A percentile compares a stretch with the other conserved stretches of the same genome.
Evolutionary conservation across 257 asterid species (phyloP).

Genomic region (Forsythia suspensa): DNA sequence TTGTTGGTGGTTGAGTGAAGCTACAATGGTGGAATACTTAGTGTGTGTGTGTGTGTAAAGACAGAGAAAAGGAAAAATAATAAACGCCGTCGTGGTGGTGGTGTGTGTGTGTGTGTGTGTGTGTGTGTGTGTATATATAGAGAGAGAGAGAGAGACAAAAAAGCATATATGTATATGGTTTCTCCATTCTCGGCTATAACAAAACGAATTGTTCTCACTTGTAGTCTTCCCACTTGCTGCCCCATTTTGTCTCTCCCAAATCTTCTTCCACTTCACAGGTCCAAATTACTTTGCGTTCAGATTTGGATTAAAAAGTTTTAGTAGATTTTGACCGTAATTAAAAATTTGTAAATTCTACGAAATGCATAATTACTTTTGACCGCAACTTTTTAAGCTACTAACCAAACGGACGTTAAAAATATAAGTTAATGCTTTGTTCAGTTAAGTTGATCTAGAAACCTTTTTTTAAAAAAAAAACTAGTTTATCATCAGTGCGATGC

Average conservation of each 20-base stretch:
- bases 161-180: neutral
- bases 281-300: no score
- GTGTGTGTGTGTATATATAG: neutral
- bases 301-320: no score
- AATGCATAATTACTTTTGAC: no score
- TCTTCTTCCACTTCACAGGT: neutral
- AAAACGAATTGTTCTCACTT: no score
- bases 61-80: slow-evolving; percentile 18
- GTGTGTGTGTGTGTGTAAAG: neutral
- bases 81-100: neutral
- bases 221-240: slow-evolving; percentile 3
- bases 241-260: neutral
- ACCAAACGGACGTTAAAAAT: no score
- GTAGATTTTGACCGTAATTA: no score
- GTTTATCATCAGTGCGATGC: no score
- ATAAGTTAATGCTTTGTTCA: no score
- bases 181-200: neutral
- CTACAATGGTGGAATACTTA: neutral
- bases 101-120: neutral
- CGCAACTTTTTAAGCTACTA: no score
- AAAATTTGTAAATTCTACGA: no score
- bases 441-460: neutral
- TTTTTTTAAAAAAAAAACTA: no score
- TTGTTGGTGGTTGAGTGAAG: slow-evolving; percentile 18
- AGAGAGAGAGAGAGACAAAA: neutral